phyloP scores from a whole-genome alignment of 2,329 filamentous ascomycete species.

The Neobulgaria alba region DNA sequence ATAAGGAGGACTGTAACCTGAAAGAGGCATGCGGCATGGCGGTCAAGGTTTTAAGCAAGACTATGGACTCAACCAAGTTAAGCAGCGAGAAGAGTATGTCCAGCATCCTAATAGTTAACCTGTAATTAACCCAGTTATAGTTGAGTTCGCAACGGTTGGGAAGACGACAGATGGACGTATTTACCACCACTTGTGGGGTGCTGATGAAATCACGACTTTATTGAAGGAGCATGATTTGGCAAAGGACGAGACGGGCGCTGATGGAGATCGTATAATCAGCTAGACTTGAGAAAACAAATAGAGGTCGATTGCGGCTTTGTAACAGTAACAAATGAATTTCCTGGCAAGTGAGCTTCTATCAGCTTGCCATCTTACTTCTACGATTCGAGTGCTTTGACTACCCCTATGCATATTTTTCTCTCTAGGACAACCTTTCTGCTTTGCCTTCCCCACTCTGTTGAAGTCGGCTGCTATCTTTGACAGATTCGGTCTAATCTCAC shows the following conservation, averaged over 20 bases:
- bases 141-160: constrained; percentile 97
- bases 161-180: constrained; percentile 93
- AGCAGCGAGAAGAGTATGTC: constrained; percentile 96
- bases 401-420: too few species aligned
- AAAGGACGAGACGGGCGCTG: constrained; percentile 55
- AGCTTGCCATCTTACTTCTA: too few species aligned
- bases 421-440: too few species aligned
- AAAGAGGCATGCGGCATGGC: constrained; percentile 96
- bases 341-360: constrained; percentile 1
- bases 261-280: constrained; percentile 26
- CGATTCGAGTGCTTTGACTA: too few species aligned
- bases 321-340: constrained; percentile 19
- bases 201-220: constrained; percentile 89
- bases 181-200: constrained; percentile 95
- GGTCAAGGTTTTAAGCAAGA: constrained; percentile 99
- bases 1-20: constrained; percentile 95
- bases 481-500: too few species aligned
- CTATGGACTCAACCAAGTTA: constrained; percentile 98
- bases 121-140: constrained; percentile 43
- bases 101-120: neutral
- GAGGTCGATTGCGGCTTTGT: constrained; percentile 15
- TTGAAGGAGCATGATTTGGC: constrained; percentile 93
- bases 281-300: constrained; percentile 14
- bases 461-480: too few species aligned
- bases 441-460: too few species aligned